Conservation (phyloP, 345 rosid species). For the Balakata baccata region DNA sequence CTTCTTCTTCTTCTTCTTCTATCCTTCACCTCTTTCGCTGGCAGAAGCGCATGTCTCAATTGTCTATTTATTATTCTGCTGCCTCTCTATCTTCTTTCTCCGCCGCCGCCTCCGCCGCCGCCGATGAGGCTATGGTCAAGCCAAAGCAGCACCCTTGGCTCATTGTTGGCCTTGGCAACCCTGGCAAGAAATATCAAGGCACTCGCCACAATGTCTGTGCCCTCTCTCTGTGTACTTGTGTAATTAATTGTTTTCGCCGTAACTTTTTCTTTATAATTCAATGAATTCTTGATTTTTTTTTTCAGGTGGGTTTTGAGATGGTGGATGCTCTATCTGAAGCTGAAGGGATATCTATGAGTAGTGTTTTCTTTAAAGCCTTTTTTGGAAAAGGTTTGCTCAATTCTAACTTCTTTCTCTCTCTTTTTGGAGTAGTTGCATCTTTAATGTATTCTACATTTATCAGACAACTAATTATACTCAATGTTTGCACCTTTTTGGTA, state of each 20-base stretch:
- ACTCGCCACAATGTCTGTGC: constrained; percentile 77
- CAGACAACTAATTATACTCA: background rate
- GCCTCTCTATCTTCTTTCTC: constrained; percentile 28
- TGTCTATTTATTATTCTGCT: constrained; percentile 17
- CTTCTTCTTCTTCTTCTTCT: background rate
- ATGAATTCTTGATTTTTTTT: background rate
- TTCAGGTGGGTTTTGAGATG: constrained; percentile 87
- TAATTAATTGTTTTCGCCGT: background rate
- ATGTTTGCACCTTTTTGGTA: background rate
- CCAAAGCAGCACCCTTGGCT: constrained; percentile 66
- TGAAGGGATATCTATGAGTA: constrained; percentile 72
- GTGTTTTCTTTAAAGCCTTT: constrained; percentile 61
- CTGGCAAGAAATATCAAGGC: constrained; percentile 66
- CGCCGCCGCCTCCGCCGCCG: constrained; percentile 4
- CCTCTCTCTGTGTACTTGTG: background rate
- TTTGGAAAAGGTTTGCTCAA: constrained; percentile 64
- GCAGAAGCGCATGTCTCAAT: background rate
- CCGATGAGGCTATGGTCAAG: constrained; percentile 24
- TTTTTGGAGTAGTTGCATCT: background rate
- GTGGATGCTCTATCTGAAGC: constrained; percentile 81
- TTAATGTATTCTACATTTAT: background rate
- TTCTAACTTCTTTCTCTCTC: background rate
- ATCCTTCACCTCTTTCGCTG: too few species aligned
- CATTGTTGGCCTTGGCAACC: constrained; percentile 89
- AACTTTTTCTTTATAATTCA: background rate